Evolutionary conservation across 2,329 filamentous ascomycete genomes (phyloP).

Genomic region (Alternaria sp.): DNA sequence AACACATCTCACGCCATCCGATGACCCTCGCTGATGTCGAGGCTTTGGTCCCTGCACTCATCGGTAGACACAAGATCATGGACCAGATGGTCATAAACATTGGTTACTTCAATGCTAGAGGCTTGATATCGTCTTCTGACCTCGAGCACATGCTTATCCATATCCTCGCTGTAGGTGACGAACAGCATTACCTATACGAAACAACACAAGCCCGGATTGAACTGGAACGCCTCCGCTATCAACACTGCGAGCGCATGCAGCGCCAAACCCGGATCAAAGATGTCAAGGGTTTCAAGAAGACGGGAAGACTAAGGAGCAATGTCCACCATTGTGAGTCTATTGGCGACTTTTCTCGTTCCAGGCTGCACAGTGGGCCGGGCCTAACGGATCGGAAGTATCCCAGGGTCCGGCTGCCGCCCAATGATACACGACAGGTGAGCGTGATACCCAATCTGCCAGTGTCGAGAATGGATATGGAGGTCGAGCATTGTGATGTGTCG

Average conservation of each 20-base stretch:
- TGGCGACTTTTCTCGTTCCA: not conserved
- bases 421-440: not conserved
- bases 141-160: constrained; percentile 6
- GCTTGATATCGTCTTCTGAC: not conserved
- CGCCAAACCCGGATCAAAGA: not conserved
- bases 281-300: not conserved
- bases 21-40: constrained; percentile 5
- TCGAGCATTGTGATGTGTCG: not conserved
- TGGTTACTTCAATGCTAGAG: not conserved
- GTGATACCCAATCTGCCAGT: not conserved
- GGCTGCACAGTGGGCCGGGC: not conserved
- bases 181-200: not conserved
- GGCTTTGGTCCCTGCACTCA: constrained; percentile 1
- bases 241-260: not conserved
- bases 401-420: not conserved
- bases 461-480: not conserved
- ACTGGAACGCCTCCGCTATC: not conserved
- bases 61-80: not conserved
- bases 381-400: not conserved
- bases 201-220: not conserved
- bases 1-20: not conserved
- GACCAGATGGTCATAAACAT: constrained; percentile 10
- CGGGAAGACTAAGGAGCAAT: not conserved
- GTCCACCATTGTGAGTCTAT: not conserved
- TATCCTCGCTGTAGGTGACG: not conserved